Conservation (phyloP, 805 yeast species). For the Tanozyma kutaoensis region DNA sequence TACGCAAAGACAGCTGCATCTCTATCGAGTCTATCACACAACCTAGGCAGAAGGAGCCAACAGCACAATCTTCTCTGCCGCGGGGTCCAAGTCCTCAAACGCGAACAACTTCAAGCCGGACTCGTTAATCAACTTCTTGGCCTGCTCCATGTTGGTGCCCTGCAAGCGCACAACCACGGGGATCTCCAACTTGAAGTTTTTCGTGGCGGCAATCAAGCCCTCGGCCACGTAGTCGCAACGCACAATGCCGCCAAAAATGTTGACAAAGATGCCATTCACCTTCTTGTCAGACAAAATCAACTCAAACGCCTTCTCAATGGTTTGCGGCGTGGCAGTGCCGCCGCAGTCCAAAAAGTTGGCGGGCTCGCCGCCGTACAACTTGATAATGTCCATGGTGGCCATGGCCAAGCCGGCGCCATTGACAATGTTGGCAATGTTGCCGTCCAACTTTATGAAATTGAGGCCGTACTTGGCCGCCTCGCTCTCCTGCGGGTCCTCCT, state of each 20-base stretch:
- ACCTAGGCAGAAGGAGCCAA: neutral
- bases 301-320: slow-evolving; percentile 93
- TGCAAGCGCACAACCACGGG: slow-evolving; percentile 98
- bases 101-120: slow-evolving; percentile 91
- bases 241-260: slow-evolving; percentile 98
- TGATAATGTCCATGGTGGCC: slow-evolving; percentile 99
- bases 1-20: no score
- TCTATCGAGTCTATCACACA: no score
- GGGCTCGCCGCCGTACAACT: slow-evolving; percentile 96
- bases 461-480: slow-evolving; percentile 82
- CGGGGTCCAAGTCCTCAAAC: slow-evolving; percentile 87
- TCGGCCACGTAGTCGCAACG: slow-evolving; percentile 98
- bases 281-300: slow-evolving; percentile 79
- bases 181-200: slow-evolving; percentile 76
- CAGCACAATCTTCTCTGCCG: slow-evolving; percentile 83
- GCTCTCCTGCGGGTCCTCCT: slow-evolving; percentile 97
- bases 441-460: slow-evolving; percentile 95
- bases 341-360: slow-evolving; percentile 99
- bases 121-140: slow-evolving; percentile 71
- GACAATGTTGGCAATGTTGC: slow-evolving; percentile 97
- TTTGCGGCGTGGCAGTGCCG: slow-evolving; percentile 99
- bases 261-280: slow-evolving; percentile 92
- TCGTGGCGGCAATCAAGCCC: slow-evolving; percentile 92
- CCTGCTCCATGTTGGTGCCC: slow-evolving; percentile 91
- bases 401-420: slow-evolving; percentile 99